phyloP scores from a whole-genome alignment of 352 stramenopile species.

The Pythium coloratum region DNA sequence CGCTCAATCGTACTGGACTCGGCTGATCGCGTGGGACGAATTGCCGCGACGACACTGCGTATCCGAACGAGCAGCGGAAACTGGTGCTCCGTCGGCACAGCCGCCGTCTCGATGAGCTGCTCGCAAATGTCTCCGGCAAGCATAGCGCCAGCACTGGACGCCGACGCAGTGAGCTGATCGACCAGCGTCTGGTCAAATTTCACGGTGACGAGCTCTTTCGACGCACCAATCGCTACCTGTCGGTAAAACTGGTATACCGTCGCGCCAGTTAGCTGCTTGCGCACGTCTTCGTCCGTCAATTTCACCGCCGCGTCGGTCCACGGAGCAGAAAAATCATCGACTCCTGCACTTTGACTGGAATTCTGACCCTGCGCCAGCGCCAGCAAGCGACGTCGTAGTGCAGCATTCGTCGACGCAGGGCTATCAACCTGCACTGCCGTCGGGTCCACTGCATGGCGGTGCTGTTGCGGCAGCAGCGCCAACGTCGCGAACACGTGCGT shows the following conservation, averaged over 20 bases:
- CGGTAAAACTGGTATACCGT: constrained; percentile 73
- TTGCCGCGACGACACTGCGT: constrained; percentile 37
- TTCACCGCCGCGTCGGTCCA: constrained; percentile 17
- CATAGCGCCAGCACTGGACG: neutral
- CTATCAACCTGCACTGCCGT: constrained; percentile 43
- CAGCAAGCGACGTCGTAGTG: constrained; percentile 57
- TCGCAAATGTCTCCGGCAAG: constrained; percentile 37
- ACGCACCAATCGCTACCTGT: neutral
- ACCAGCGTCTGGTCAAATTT: constrained; percentile 7
- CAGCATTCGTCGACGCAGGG: constrained; percentile 36
- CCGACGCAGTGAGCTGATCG: neutral
- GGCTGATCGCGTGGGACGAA: constrained; percentile 23
- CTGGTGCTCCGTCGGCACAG: constrained; percentile 64
- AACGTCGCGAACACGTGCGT: constrained; percentile 76
- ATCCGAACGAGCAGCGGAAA: constrained; percentile 76
- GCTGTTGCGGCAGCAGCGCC: constrained; percentile 60
- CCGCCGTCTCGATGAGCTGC: constrained; percentile 47
- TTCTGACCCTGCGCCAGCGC: constrained; percentile 48
- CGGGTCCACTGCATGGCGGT: constrained; percentile 64
- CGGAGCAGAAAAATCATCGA: constrained; percentile 73
- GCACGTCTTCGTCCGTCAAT: neutral
- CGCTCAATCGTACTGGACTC: constrained; percentile 70
- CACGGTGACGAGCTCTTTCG: constrained; percentile 17
- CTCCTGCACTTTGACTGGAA: constrained; percentile 37
- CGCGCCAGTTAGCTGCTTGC: constrained; percentile 13